Evolutionary conservation across 441 rosid genomes (phyloP).

Genomic region (Macaranga tanarius): DNA sequence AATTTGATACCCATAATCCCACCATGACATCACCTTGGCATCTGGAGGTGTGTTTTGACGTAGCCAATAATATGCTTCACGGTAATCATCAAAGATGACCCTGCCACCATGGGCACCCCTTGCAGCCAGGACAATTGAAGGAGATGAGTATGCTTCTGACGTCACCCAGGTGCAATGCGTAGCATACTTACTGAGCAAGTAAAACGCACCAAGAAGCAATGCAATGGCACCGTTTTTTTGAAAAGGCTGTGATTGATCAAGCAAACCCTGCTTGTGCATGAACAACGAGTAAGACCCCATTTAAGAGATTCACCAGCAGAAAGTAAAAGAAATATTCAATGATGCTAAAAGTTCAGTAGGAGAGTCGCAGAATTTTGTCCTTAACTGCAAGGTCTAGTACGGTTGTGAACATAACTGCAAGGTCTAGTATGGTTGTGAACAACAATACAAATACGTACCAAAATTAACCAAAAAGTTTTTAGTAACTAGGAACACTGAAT

Average conservation of each 20-base stretch:
- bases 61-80: slow-evolving; percentile 99
- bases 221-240: slow-evolving; percentile 84
- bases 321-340: background rate
- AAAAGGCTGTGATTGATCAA: slow-evolving; percentile 97
- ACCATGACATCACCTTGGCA: slow-evolving; percentile 99
- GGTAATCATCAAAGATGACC: slow-evolving; percentile 97
- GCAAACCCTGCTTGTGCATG: slow-evolving; percentile 52
- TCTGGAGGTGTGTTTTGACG: slow-evolving; percentile 95
- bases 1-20: slow-evolving; percentile 99
- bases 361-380: background rate
- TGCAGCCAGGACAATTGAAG: slow-evolving; percentile 96
- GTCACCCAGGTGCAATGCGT: slow-evolving; percentile 99
- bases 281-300: slow-evolving; percentile 15
- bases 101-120: slow-evolving; percentile 98
- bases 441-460: background rate
- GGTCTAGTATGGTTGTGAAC: background rate
- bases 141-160: slow-evolving; percentile 98
- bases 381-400: background rate
- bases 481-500: background rate
- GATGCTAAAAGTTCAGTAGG: background rate
- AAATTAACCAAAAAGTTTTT: background rate
- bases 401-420: background rate
- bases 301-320: background rate
- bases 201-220: slow-evolving; percentile 83
- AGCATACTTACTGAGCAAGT: slow-evolving; percentile 84